Conservation (phyloP, 1,139 yeast genomes). For the Taiozyma sp. region DNA sequence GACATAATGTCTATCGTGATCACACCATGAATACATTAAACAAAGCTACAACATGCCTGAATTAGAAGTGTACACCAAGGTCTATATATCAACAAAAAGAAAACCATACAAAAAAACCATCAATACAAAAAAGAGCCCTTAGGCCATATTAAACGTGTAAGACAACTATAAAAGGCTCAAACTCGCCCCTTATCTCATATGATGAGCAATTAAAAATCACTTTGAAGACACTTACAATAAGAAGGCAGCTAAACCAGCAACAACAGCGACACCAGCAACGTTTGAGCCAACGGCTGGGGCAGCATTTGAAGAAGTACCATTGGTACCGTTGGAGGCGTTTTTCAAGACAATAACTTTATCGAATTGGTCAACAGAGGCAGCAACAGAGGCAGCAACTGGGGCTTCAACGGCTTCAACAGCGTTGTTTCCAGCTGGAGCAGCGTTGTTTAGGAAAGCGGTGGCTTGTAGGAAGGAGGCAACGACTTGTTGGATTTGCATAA, state of each 20-base stretch:
- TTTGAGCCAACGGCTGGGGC: constrained; percentile 14
- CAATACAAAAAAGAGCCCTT: neutral
- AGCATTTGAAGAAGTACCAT: constrained; percentile 22
- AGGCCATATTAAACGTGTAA: neutral
- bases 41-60: neutral
- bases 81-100: neutral
- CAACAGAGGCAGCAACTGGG: neutral
- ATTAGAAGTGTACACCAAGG: neutral
- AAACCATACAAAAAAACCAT: neutral
- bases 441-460: constrained; percentile 14
- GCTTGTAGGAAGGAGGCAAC: constrained; percentile 23
- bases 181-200: neutral
- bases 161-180: neutral
- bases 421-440: constrained; percentile 7
- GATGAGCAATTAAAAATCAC: too few species aligned
- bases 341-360: constrained; percentile 9
- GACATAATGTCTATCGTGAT: neutral
- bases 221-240: constrained; percentile 15
- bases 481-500: constrained; percentile 26
- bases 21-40: neutral
- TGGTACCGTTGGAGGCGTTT: constrained; percentile 17
- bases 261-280: constrained; percentile 19
- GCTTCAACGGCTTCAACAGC: constrained; percentile 1
- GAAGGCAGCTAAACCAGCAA: constrained; percentile 22
- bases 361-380: constrained; percentile 3